A percentile compares a stretch with the other conserved stretches of the same genome.
Evolutionary conservation across 768 basidiomycete species (phyloP).

Genomic region (Agaricus subrufescens): DNA sequence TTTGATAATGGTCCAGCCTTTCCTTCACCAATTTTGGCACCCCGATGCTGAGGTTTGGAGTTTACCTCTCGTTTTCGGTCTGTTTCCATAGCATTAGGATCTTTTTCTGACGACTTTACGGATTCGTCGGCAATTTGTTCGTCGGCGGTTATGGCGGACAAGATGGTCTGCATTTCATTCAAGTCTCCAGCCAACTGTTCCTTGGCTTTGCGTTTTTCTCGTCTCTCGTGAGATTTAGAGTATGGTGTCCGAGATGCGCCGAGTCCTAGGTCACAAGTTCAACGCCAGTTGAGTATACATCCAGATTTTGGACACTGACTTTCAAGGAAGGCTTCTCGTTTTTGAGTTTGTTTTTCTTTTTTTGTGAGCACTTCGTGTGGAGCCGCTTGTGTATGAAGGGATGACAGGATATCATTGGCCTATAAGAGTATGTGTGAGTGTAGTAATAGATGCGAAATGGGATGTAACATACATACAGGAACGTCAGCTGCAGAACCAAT

Average conservation of each 20-base stretch:
- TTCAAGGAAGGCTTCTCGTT: constrained; percentile 64
- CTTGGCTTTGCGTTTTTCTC: constrained; percentile 65
- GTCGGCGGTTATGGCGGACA: constrained; percentile 45
- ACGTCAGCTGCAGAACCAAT: constrained; percentile 34
- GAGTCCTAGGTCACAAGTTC: constrained; percentile 24
- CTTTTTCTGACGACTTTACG: constrained; percentile 14
- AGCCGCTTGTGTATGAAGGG: constrained; percentile 12
- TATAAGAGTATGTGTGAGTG: background rate
- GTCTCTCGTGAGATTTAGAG: constrained; percentile 69
- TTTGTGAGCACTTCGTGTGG: constrained; percentile 32
- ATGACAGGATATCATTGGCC: constrained; percentile 22
- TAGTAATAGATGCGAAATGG: background rate
- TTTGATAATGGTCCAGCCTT: constrained; percentile 53
- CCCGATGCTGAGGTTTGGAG: constrained; percentile 22
- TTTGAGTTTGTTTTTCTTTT: constrained; percentile 62
- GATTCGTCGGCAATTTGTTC: constrained; percentile 15
- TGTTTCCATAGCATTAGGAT: constrained; percentile 12
- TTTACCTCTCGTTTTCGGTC: constrained; percentile 15
- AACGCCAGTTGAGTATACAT: background rate
- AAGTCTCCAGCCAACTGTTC: constrained; percentile 48
- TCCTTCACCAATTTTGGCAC: constrained; percentile 65
- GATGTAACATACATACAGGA: constrained; percentile 31
- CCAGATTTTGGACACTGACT: constrained; percentile 31
- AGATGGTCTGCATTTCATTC: constrained; percentile 46
- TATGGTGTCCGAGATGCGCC: constrained; percentile 47